Percentiles rank a stretch among this genome's conserved stretches.
phyloP scores from a whole-genome alignment of 495 filamentous ascomycete species.

The Emericellopsis terricola region DNA sequence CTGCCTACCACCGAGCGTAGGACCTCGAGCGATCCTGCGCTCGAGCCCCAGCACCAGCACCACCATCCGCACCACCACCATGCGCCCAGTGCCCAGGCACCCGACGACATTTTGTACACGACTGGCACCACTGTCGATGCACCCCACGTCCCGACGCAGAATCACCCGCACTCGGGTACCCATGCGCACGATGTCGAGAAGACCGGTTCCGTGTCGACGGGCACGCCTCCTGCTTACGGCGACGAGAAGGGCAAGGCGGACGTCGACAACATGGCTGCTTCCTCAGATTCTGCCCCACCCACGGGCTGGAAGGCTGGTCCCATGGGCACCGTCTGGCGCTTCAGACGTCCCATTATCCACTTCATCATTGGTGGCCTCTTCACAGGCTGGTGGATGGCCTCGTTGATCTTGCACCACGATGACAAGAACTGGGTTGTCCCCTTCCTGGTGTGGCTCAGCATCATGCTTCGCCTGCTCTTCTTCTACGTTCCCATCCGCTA shows the following conservation, averaged over 20 bases:
- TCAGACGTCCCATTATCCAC: neutral
- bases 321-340: slow-evolving; percentile 1
- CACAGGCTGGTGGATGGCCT: slow-evolving; percentile 68
- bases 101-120: slow-evolving; percentile 8
- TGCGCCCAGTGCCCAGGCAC: slow-evolving; percentile 1
- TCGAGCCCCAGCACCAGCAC: slow-evolving; percentile 2
- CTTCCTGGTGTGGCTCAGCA: slow-evolving; percentile 61
- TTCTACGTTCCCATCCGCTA: slow-evolving; percentile 52
- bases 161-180: neutral
- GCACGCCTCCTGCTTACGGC: slow-evolving; percentile 2
- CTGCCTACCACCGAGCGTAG: too few relatives aligned
- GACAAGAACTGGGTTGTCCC: slow-evolving; percentile 73
- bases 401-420: slow-evolving; percentile 51
- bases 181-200: neutral
- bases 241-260: slow-evolving; percentile 3
- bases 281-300: neutral
- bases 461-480: slow-evolving; percentile 55
- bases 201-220: neutral
- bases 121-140: slow-evolving; percentile 1
- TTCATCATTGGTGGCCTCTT: slow-evolving; percentile 3
- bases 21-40: slow-evolving; percentile 3
- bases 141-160: neutral
- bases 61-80: slow-evolving; percentile 4
- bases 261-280: neutral
- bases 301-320: neutral